A percentile compares a stretch with the other conserved stretches of the same genome.
These are phyloP conservation scores for Diaporthe sp. DNA, from an alignment of 2,329 filamentous ascomycete species.

Conservation along the genomic window DNA sequence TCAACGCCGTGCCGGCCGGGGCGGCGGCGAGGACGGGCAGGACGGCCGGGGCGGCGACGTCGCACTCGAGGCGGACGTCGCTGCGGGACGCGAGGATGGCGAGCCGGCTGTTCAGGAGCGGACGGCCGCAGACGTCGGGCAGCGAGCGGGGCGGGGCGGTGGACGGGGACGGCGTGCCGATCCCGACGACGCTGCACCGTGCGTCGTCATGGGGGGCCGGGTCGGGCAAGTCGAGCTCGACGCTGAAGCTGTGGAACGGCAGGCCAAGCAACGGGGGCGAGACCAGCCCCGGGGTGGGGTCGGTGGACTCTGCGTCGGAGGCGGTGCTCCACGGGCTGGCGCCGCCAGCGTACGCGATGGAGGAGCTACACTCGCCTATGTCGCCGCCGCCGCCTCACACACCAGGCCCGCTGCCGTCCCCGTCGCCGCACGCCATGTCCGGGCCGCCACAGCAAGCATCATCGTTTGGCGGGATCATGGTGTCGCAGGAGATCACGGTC, in stretches of 20 bases:
- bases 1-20: conserved; percentile 51
- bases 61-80: conserved; percentile 35
- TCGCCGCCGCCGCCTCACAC: conserved; percentile 13
- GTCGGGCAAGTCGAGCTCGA: conserved; percentile 50
- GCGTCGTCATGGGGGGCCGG: conserved; percentile 44
- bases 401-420: conserved; percentile 12
- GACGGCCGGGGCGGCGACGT: conserved; percentile 36
- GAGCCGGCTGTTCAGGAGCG: conserved; percentile 31
- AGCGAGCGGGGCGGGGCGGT: conserved; percentile 42
- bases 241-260: conserved; percentile 50
- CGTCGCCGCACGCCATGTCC: conserved; percentile 20
- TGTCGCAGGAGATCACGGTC: conserved; percentile 73
- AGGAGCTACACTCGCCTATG: conserved; percentile 23
- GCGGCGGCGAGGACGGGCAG: conserved; percentile 40
- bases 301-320: conserved; percentile 35
- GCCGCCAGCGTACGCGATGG: conserved; percentile 36
- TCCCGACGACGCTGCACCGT: conserved; percentile 45
- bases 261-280: conserved; percentile 42
- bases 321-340: conserved; percentile 39
- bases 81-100: conserved; percentile 27
- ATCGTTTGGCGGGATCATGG: conserved; percentile 70
- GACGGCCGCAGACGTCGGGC: conserved; percentile 35
- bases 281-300: conserved; percentile 36
- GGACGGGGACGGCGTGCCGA: conserved; percentile 49
- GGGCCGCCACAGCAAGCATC: conserved; percentile 36